A percentile compares a stretch with the other conserved stretches of the same genome.
phyloP scores from a whole-genome alignment of 768 basidiomycete species.

The Lactifluus pinguis region DNA sequence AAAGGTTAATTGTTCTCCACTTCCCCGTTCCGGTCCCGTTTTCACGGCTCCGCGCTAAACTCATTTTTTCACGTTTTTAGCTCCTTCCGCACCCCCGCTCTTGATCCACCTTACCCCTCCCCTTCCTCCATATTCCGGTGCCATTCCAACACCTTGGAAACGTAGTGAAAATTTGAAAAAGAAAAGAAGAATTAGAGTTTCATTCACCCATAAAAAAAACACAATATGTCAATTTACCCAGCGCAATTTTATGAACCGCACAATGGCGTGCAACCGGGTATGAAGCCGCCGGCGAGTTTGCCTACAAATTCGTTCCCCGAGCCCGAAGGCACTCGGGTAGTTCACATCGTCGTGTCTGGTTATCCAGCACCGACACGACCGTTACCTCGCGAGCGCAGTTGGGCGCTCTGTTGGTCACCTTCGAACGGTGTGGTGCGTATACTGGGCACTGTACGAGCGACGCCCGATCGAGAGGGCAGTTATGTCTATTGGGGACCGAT shows the following conservation, averaged over 20 bases:
- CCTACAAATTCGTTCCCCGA: constrained; percentile 14
- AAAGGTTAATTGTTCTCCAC: neutral
- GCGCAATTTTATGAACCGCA: constrained; percentile 17
- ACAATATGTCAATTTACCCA: constrained; percentile 14
- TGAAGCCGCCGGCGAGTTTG: constrained; percentile 15
- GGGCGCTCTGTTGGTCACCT: constrained; percentile 18
- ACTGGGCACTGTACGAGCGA: constrained; percentile 1
- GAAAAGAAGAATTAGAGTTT: neutral
- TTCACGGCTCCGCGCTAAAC: neutral
- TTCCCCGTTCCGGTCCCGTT: neutral
- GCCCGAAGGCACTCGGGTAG: constrained; percentile 8
- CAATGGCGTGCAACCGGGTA: constrained; percentile 17
- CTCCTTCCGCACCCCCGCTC: neutral
- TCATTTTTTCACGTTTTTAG: neutral
- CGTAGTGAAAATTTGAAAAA: too few relatives aligned
- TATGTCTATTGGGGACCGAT: constrained; percentile 18
- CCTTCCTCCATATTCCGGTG: too few relatives aligned
- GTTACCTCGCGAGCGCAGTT: constrained; percentile 14
- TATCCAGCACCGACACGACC: constrained; percentile 14
- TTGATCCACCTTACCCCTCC: too few relatives aligned
- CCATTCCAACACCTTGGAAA: neutral
- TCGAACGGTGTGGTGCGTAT: constrained; percentile 5
- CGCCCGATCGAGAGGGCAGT: constrained; percentile 10
- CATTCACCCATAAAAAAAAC: too few relatives aligned
- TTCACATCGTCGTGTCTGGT: constrained; percentile 17